Conservation (phyloP, 305 asterid species). For the Fraxinus baroniana region DNA sequence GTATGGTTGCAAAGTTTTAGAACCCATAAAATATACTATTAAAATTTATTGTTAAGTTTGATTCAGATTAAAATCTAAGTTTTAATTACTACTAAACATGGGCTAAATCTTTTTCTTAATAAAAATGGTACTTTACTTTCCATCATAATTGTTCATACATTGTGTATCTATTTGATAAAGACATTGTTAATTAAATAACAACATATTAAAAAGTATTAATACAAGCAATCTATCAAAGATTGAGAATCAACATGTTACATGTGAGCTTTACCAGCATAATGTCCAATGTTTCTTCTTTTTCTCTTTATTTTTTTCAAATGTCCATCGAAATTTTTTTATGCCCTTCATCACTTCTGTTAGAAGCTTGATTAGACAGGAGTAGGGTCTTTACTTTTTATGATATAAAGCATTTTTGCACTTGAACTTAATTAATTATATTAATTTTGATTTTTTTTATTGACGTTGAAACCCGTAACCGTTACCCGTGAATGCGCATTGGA, state of each 20-base stretch:
- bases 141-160: conserved; percentile 23
- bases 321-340: conserved; percentile 1
- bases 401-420: conserved; percentile 31
- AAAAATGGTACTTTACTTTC: conserved; percentile 23
- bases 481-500: no score
- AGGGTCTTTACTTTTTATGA: conserved; percentile 35
- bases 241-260: neutral
- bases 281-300: conserved; percentile 15
- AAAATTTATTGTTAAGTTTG: no score
- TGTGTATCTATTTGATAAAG: conserved; percentile 27
- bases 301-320: conserved; percentile 9
- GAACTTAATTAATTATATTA: neutral
- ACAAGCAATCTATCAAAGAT: conserved; percentile 16
- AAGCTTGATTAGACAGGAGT: conserved; percentile 43
- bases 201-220: conserved; percentile 3
- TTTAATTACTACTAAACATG: no score
- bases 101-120: neutral
- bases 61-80: no score
- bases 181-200: conserved; percentile 6
- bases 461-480: no score
- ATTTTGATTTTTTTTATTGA: no score
- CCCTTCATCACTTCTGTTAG: conserved; percentile 13
- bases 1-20: no score
- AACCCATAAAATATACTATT: no score
- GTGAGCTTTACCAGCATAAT: conserved; percentile 26